Base-by-base conservation (phyloP, 129 eudicot species). In the Erigeron canadensis region DNA sequence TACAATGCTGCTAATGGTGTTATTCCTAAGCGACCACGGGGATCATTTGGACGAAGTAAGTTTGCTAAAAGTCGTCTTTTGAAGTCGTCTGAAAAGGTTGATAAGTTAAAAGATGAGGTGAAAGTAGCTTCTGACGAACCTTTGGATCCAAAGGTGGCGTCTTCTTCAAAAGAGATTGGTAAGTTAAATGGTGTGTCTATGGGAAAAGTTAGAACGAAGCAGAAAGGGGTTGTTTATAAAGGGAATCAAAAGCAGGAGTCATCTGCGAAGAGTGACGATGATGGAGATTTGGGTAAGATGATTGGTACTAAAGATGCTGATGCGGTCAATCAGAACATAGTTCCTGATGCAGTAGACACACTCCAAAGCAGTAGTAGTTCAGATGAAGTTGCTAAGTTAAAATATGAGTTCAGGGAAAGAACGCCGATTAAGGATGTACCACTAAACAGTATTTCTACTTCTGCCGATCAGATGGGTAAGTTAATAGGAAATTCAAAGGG, bases 21-120 rank as follows among this genome's bases (percentile, higher is more conserved):
- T 45, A 79, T 94, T 57, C 98, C 98, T 1, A 94, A 84, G 82
- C 84, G 95, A 1, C 86, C 84, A 12, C 79, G 98, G 4, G 96
- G 89, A 48, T 74, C 80, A 40, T 86, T 80, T 67, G 80, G 93
- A 38, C 72, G 95, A 63, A 87, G 74, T 81, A 87, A 75, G 81
- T 51, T 65, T 63, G 86, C 72, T 13, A 69, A 63, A 64, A 67
- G 63, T 70, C 17, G 39, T 53, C 62, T 54, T 34, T 61, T 42
- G 6, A 80, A 83, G 58, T 74, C 67, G 7, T 61, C 60, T 68
- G 83, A 80, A 73, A 72, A 41, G 54, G 54, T 71, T 74, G 81
- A 65, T 40, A 55, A 43, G 73, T 5, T 69, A n/a, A 79, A 66
- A 17, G 82, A 46, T 58, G 84, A 73, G 68, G 53, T 42, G 34